Conservation (phyloP, 208 protist genomes). For the Tritrichomonas musculus region DNA sequence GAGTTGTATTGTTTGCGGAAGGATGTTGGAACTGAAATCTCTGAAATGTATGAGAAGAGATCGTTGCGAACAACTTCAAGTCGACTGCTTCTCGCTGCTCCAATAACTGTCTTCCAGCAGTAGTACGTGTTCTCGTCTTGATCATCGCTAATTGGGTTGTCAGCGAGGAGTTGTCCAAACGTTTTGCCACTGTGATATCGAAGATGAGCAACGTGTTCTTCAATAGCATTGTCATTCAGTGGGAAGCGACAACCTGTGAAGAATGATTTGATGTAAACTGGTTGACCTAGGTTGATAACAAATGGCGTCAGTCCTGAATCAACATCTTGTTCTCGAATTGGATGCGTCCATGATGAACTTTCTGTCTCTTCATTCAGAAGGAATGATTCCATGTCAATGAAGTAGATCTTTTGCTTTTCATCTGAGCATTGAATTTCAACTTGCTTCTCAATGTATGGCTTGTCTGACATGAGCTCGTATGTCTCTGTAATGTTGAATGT, state of each 20-base stretch:
- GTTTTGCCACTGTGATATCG: not conserved
- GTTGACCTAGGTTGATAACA: not conserved
- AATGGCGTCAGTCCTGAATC: not conserved
- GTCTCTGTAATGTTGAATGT: not conserved
- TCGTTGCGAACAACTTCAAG: not conserved
- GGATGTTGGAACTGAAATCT: not conserved
- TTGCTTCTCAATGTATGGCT: not conserved
- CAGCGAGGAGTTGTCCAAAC: not conserved
- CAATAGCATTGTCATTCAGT: not conserved
- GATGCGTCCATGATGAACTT: not conserved
- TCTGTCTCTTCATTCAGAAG: not conserved
- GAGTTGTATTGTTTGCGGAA: conserved; percentile 14
- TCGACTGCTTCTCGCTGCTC: not conserved
- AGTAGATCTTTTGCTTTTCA: not conserved
- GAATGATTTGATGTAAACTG: not conserved
- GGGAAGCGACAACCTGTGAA: not conserved
- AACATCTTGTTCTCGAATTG: not conserved
- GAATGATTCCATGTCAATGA: not conserved
- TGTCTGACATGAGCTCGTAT: not conserved
- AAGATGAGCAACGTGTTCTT: not conserved
- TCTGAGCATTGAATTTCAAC: not conserved
- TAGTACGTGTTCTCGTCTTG: not conserved
- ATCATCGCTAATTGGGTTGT: no score
- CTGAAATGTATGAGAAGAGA: not conserved
- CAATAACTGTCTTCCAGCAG: conserved; percentile 3